Base-by-base conservation (phyloP, 208 protist genomes). In the Acanthamoeba culbertsoni region DNA sequence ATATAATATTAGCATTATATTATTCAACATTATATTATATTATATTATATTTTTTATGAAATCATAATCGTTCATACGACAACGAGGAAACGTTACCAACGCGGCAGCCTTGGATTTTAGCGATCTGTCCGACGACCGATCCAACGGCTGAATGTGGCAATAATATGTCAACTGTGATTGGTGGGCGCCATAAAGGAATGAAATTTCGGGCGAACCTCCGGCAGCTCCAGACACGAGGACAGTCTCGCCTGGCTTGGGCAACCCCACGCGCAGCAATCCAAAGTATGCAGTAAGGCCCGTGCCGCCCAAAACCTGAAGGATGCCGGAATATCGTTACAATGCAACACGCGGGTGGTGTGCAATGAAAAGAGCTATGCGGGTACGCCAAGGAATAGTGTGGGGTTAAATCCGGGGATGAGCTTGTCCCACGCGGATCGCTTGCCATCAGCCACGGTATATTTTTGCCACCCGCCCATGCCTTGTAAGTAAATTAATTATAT, bases 181-280 rank as follows among this genome's bases (percentile, higher is more conserved):
- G 37, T 40, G 37, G 65, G 26, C 26, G 18, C 18, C 14, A 12
- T 12, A 12, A 26, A n/a, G 12, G 31, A 3, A 63, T 55, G 16
- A 62, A 8, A 65, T n/a, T n/a, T n/a, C n/a, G n/a, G n/a, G n/a
- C n/a, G 1, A 16, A 89, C 79, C 79, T 6, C 96, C 96, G 18
- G 94, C 68, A 20, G 94, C 96, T 26, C 84, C 96, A 42, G 77
- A 88, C 12, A 97, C 91, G 31, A 96, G 82, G 0, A 96, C 45
- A 4, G 95, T 97, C 68, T 97, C 94, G 26, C 96, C 96, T 43
- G 75, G 20, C 53, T 97, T 94, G 40, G 95, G 95, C 42, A 91
- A 40, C 28, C 59, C 93, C 37, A 96, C 89, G 26, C 93, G 26
- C 57, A 92, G 59, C 14, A 92, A 57, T 6, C 86, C 86, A 73